These are phyloP conservation scores for Theobroma cacao DNA, from an alignment of 345 rosid species.

Conservation along the genomic window DNA sequence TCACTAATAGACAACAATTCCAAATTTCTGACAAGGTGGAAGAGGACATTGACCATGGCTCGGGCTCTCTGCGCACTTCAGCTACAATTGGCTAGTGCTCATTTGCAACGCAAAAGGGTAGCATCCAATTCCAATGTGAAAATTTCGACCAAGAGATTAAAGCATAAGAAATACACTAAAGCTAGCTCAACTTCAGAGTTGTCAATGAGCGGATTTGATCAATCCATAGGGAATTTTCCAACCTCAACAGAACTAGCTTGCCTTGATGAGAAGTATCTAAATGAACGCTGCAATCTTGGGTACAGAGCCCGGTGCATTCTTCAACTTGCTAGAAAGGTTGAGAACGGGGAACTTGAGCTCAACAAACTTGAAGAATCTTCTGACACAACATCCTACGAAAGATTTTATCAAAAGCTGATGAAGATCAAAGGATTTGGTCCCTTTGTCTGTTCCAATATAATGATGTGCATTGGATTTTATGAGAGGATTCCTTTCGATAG, in stretches of 20 bases:
- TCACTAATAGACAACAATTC: neutral
- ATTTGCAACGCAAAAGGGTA: too few relatives aligned
- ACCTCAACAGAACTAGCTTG: conserved; percentile 36
- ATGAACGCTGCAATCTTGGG: conserved; percentile 39
- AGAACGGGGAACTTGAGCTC: conserved; percentile 23
- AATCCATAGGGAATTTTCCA: conserved; percentile 35
- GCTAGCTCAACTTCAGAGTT: neutral
- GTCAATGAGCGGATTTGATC: neutral
- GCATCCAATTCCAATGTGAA: too few relatives aligned
- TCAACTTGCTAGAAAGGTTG: conserved; percentile 29
- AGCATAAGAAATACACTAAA: neutral
- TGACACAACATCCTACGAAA: neutral
- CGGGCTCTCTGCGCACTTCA: conserved; percentile 39
- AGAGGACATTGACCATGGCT: conserved; percentile 45
- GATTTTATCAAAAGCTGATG: neutral
- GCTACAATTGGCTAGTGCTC: conserved; percentile 9
- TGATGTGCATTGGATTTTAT: conserved; percentile 52
- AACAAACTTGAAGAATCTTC: conserved; percentile 14
- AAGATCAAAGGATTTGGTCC: conserved; percentile 41
- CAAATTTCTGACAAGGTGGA: conserved; percentile 29
- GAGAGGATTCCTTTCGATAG: conserved; percentile 40
- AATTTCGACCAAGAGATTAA: too few relatives aligned
- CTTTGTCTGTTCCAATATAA: conserved; percentile 35
- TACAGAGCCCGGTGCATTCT: conserved; percentile 33
- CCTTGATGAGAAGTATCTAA: conserved; percentile 17